Evolutionary conservation across 129 eudicot species (phyloP).

Genomic region (Sambucus nigra): DNA sequence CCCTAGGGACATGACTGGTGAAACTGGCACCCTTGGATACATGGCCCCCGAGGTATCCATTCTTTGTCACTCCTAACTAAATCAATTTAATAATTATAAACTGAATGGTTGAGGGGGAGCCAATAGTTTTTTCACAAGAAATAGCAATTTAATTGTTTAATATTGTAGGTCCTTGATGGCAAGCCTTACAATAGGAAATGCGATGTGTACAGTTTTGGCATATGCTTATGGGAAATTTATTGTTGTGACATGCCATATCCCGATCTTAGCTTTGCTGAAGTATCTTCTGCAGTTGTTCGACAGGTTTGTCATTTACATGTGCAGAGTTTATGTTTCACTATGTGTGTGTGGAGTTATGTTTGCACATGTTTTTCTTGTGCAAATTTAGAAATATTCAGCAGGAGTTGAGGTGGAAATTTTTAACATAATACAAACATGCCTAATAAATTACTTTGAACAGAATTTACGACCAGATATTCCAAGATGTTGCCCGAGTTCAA

Average conservation of each 20-base stretch:
- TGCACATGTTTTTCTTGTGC: neutral
- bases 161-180: slow-evolving; percentile 80
- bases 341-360: neutral
- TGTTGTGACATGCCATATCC: slow-evolving; percentile 94
- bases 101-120: neutral
- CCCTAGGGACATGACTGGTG: slow-evolving; percentile 60
- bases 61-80: neutral
- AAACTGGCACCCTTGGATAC: slow-evolving; percentile 67
- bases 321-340: neutral
- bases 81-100: neutral
- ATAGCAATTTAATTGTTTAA: neutral
- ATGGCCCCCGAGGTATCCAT: slow-evolving; percentile 82
- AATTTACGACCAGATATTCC: slow-evolving; percentile 83
- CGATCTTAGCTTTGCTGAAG: slow-evolving; percentile 87
- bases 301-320: slow-evolving; percentile 40
- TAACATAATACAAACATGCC: neutral
- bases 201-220: slow-evolving; percentile 92
- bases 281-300: slow-evolving; percentile 77
- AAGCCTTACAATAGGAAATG: slow-evolving; percentile 93
- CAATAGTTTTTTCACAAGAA: neutral
- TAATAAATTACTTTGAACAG: slow-evolving; percentile 13
- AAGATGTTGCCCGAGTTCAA: slow-evolving; percentile 72
- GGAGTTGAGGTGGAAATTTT: neutral
- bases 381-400: neutral
- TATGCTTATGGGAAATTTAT: slow-evolving; percentile 90